A percentile compares a stretch with the other conserved stretches of the same genome.
Evolutionary conservation across 2,329 filamentous ascomycete species (phyloP).

Genomic region (Nothophaeocryptopus gaeumannii): DNA sequence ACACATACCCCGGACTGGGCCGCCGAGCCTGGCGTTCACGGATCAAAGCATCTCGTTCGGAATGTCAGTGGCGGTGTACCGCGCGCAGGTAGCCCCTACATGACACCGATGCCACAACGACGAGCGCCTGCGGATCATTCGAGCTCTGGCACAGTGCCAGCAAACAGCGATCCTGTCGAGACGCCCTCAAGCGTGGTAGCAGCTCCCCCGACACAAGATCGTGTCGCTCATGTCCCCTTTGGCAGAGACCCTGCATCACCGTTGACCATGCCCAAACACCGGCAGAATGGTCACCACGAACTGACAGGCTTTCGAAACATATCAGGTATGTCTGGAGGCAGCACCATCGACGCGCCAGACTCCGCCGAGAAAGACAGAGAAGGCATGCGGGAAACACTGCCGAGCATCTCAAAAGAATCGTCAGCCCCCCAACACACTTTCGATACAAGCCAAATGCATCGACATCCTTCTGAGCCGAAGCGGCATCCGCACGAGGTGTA

Average conservation of each 20-base stretch:
- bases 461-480: slow-evolving; percentile 18
- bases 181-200: slow-evolving; percentile 32
- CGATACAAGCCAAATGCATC: slow-evolving; percentile 28
- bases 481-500: slow-evolving; percentile 22
- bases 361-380: slow-evolving; percentile 24
- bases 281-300: slow-evolving; percentile 22
- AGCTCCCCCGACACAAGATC: slow-evolving; percentile 29
- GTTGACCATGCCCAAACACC: slow-evolving; percentile 28
- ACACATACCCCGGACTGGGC: slow-evolving; percentile 36
- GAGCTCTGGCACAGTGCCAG: slow-evolving; percentile 26
- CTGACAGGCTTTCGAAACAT: slow-evolving; percentile 36
- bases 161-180: slow-evolving; percentile 29
- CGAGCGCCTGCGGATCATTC: slow-evolving; percentile 24
- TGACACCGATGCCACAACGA: slow-evolving; percentile 31
- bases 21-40: slow-evolving; percentile 23
- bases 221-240: slow-evolving; percentile 13
- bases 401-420: slow-evolving; percentile 20
- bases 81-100: slow-evolving; percentile 27
- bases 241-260: slow-evolving; percentile 24
- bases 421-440: slow-evolving; percentile 27
- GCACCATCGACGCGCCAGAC: slow-evolving; percentile 34
- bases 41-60: slow-evolving; percentile 27
- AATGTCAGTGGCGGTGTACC: slow-evolving; percentile 23
- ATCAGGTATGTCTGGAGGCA: slow-evolving; percentile 39
- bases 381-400: slow-evolving; percentile 10